Conservation (phyloP, 805 yeast species). For the Wickerhamomyces strasburgensis region DNA sequence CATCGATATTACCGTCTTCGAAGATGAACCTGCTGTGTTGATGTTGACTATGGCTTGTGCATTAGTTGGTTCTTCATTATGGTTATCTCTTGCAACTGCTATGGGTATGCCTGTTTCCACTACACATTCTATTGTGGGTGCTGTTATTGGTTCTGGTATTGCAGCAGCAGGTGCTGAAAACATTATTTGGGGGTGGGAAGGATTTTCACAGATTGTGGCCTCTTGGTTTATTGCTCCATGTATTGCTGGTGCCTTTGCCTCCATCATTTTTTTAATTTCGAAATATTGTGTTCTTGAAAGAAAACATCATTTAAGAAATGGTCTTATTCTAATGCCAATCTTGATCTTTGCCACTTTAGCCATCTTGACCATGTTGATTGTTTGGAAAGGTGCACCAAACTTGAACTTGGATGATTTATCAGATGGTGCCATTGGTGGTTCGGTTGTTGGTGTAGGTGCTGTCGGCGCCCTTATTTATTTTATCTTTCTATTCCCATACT, state of each 20-base stretch:
- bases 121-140: slow-evolving; percentile 76
- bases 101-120: slow-evolving; percentile 79
- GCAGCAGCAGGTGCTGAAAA: slow-evolving; percentile 63
- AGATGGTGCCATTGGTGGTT: slow-evolving; percentile 46
- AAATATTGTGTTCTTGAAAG: slow-evolving; percentile 60
- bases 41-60: slow-evolving; percentile 77
- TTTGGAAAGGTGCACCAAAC: slow-evolving; percentile 77
- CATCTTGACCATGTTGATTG: slow-evolving; percentile 69
- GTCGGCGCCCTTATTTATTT: slow-evolving; percentile 49
- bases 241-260: slow-evolving; percentile 60
- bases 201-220: slow-evolving; percentile 68
- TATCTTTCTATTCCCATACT: slow-evolving; percentile 54
- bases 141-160: slow-evolving; percentile 66
- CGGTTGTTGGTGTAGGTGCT: slow-evolving; percentile 61
- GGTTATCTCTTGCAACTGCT: slow-evolving; percentile 64
- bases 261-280: slow-evolving; percentile 52
- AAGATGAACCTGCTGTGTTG: slow-evolving; percentile 58
- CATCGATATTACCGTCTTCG: slow-evolving; percentile 45
- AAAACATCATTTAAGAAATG: slow-evolving; percentile 49
- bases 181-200: slow-evolving; percentile 72
- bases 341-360: slow-evolving; percentile 57
- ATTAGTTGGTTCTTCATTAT: slow-evolving; percentile 62
- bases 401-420: slow-evolving; percentile 51
- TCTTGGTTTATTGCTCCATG: slow-evolving; percentile 79
- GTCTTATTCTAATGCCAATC: slow-evolving; percentile 52